These are phyloP conservation scores for Pseudonectria buxi DNA, from an alignment of 2,329 filamentous ascomycete genomes.

Conservation along the genomic window DNA sequence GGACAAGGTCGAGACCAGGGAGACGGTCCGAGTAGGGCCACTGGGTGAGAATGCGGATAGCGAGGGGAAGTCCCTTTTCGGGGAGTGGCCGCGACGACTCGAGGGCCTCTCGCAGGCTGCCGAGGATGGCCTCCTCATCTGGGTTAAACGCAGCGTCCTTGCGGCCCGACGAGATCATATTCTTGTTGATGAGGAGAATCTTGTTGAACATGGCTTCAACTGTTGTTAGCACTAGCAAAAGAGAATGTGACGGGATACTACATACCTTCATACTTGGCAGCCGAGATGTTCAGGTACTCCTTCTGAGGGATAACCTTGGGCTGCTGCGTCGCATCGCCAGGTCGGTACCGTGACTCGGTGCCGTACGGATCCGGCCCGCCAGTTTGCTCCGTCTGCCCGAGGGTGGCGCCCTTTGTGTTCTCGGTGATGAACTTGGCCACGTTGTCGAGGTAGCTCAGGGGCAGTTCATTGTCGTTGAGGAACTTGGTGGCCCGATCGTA, in stretches of 20 bases:
- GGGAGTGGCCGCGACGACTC: conserved; percentile 48
- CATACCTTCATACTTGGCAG: conserved; percentile 59
- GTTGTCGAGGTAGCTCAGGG: conserved; percentile 80
- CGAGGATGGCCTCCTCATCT: conserved; percentile 58
- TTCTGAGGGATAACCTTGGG: conserved; percentile 68
- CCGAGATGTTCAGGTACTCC: conserved; percentile 69
- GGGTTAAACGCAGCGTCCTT: conserved; percentile 71
- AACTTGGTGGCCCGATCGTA: conserved; percentile 91
- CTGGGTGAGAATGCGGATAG: conserved; percentile 64
- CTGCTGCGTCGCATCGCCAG: conserved; percentile 43
- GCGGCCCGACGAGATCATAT: conserved; percentile 61
- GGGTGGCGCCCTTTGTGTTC: conserved; percentile 79
- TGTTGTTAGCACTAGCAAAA: conserved; percentile 16
- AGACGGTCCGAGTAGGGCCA: conserved; percentile 81
- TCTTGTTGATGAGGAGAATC: conserved; percentile 65
- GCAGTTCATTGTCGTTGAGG: conserved; percentile 79
- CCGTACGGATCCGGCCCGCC: conserved; percentile 66
- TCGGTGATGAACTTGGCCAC: conserved; percentile 87
- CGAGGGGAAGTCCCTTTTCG: conserved; percentile 50
- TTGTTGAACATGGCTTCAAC: conserved; percentile 66
- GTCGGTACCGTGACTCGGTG: conserved; percentile 70
- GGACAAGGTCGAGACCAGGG: conserved; percentile 78
- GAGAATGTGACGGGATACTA: neutral
- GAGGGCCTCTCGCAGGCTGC: conserved; percentile 55
- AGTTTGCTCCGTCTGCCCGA: conserved; percentile 55